Conservation (phyloP, 257 asterid species). For the Fraxinus anomala region DNA sequence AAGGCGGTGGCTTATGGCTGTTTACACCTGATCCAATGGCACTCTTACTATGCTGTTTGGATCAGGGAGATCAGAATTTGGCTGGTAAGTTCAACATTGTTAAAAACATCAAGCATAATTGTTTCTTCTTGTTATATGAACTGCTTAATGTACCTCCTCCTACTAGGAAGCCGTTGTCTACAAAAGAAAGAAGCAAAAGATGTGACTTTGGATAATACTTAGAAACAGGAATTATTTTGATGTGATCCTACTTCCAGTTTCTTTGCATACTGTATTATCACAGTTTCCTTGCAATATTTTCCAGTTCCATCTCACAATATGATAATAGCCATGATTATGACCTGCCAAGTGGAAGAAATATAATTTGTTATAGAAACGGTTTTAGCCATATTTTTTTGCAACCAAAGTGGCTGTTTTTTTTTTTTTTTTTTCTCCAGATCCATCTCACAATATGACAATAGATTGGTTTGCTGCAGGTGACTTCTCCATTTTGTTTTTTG, state of each 20-base stretch:
- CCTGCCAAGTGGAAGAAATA: too few species aligned
- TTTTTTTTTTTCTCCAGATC: too few species aligned
- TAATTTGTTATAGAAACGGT: too few species aligned
- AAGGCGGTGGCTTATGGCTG: neutral
- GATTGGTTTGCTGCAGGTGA: neutral
- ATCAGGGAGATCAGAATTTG: neutral
- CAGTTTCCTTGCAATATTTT: neutral
- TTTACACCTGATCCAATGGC: neutral
- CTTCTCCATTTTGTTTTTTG: neutral
- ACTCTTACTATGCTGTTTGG: neutral
- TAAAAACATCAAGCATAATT: neutral
- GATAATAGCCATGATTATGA: neutral
- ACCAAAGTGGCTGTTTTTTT: too few species aligned
- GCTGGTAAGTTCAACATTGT: neutral
- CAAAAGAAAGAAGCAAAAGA: neutral
- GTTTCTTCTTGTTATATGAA: neutral
- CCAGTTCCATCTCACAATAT: neutral
- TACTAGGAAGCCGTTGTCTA: neutral
- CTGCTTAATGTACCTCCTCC: neutral
- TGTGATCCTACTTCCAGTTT: neutral
- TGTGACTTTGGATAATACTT: neutral
- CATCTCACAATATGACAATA: too few species aligned
- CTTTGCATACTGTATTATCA: neutral
- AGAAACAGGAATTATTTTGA: too few species aligned
- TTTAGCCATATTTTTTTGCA: too few species aligned